phyloP scores from a whole-genome alignment of 192 early-diverging fungal species.

The Pecoramyces ruminantium region DNA sequence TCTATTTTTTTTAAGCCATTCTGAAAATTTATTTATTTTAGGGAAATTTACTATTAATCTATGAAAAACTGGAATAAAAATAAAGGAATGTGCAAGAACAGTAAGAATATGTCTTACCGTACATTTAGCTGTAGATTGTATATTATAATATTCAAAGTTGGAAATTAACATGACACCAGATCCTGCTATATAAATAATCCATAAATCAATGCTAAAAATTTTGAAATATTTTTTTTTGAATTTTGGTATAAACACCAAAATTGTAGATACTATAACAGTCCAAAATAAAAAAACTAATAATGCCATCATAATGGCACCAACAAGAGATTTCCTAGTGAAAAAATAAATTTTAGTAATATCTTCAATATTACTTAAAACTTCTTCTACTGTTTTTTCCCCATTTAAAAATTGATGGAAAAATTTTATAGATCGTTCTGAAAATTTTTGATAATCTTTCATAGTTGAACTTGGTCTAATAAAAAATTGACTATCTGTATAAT shows the following conservation, averaged over 20 bases:
- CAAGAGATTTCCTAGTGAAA: not conserved
- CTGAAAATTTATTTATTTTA: too few species aligned
- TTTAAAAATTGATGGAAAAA: not conserved
- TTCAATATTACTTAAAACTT: not conserved
- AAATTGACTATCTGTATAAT: not conserved
- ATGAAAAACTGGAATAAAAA: too few species aligned
- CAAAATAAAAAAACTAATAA: not conserved
- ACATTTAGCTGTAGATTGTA: too few species aligned
- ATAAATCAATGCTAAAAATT: not conserved
- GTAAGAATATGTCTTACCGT: too few species aligned
- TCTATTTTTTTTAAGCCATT: too few species aligned
- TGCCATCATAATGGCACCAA: not conserved
- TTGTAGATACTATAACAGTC: not conserved
- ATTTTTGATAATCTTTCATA: not conserved
- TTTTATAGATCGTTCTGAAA: not conserved
- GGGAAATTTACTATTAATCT: too few species aligned
- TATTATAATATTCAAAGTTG: too few species aligned
- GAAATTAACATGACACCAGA: too few species aligned
- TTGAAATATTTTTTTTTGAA: not conserved
- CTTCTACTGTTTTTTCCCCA: not conserved
- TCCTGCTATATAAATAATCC: too few species aligned
- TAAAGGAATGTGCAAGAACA: too few species aligned
- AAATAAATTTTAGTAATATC: not conserved
- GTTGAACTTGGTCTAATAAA: not conserved
- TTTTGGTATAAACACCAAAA: not conserved